Evolutionary conservation across 257 asterid species (phyloP), one percentile per base, ranked within the genome.

Genomic region (Solanum chmielewskii): DNA sequence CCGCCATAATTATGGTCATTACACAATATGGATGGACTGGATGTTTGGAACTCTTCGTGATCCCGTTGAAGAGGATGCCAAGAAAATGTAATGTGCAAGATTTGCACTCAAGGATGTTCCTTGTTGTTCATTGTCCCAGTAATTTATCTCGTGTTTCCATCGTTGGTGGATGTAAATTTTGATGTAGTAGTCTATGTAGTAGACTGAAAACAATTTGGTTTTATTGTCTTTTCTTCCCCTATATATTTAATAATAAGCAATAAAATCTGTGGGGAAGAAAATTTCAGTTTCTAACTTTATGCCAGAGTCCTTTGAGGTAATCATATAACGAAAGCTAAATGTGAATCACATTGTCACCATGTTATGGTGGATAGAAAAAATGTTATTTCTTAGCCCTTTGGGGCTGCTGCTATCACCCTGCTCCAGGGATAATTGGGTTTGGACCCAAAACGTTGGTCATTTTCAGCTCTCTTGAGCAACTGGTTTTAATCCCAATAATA

Each of bases 21-120:
- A 92, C 96, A 97, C 99, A 0, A 89, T 97, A 89, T 95, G 98
- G 98, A 97, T 97, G 99, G 99, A 97, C 91, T 96, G 99, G 99
- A 95, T 97, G 98, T 97, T 97, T 74, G 97, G 98, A 87, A 97
- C 99, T 33, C 99, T 97, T 35, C 97, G 97, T 10, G 96, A 96
- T 86, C 99, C 99, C 11, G 74, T 84, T 44, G 93, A 93, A 85
- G 98, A 93, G 41, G 96, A 94, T 44, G 87, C 92, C 92, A 96
- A 95, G 91, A 93, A 92, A 89, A 88, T 91, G 69, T 94, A 90
- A 89, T 52, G 85, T 78, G 11, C n/a, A 45, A 49, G 78, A 75
- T 45, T 35, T 66, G 84, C 66, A 16, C 1, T 15, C 68, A 47
- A 80, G 85, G 85, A 47, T 47, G 85, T 45, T 47, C 66, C 68